These are phyloP conservation scores for Solanum etuberosum DNA, from an alignment of 257 asterid species.

Conservation along the genomic window DNA sequence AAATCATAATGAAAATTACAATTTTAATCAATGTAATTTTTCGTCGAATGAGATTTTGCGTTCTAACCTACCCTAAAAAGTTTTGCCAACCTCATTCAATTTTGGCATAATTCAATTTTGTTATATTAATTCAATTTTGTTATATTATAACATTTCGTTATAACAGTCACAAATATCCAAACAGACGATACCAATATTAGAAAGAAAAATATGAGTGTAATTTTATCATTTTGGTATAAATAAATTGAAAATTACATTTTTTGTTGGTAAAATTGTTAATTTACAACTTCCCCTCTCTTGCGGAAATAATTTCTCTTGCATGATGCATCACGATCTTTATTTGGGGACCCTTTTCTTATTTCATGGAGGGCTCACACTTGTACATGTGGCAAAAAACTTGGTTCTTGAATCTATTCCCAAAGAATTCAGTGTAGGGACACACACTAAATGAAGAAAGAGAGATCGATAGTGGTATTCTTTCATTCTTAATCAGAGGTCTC, in stretches of 20 bases:
- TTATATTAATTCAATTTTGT: neutral
- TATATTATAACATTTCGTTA: neutral
- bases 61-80: too few species aligned
- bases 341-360: neutral
- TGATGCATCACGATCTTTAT: neutral
- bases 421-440: neutral
- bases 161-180: neutral
- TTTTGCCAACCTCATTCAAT: neutral
- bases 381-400: neutral
- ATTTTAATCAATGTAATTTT: too few species aligned
- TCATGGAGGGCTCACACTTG: neutral
- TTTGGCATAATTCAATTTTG: neutral
- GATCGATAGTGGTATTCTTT: neutral
- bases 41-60: accelerated
- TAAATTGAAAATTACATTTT: too few species aligned
- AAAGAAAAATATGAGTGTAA: too few species aligned
- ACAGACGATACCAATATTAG: neutral
- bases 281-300: neutral
- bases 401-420: neutral
- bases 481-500: accelerated
- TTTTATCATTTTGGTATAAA: neutral
- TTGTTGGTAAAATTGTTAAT: neutral
- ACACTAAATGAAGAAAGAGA: neutral
- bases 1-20: too few species aligned
- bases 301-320: neutral